These are phyloP conservation scores for Xylaria intraflava DNA, from an alignment of 495 filamentous ascomycete species.

Conservation along the genomic window DNA sequence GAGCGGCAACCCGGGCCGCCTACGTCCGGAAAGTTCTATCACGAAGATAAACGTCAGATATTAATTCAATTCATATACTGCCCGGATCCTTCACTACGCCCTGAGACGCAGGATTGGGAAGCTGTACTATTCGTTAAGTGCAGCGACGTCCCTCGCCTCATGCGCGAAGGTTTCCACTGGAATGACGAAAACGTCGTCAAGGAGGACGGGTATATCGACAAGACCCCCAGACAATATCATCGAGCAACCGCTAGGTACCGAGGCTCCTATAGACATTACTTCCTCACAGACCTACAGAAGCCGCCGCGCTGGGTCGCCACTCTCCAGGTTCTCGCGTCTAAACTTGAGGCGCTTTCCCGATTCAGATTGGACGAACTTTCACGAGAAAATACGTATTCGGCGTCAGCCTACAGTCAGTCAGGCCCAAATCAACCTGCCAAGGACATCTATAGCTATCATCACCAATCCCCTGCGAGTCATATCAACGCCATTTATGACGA, in stretches of 20 bases:
- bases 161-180: conserved; percentile 8
- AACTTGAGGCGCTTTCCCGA: not conserved
- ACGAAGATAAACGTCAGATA: no score
- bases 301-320: not conserved
- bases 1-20: no score
- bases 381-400: not conserved
- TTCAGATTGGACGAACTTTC: not conserved
- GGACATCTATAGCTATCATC: not conserved
- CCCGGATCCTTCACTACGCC: no score
- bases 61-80: no score
- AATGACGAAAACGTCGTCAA: not conserved
- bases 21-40: no score
- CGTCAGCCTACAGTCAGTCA: not conserved
- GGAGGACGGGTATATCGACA: not conserved
- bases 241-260: no score
- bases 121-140: not conserved
- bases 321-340: not conserved
- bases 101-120: conserved; percentile 32
- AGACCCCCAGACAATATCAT: no score
- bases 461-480: not conserved
- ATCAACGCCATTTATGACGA: not conserved
- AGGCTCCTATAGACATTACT: no score
- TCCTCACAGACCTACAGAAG: not conserved
- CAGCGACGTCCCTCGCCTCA: conserved; percentile 3
- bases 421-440: no score